Evolutionary conservation across 176 grass and related monocot species (phyloP).

Genomic region (Cenchrus americanus): DNA sequence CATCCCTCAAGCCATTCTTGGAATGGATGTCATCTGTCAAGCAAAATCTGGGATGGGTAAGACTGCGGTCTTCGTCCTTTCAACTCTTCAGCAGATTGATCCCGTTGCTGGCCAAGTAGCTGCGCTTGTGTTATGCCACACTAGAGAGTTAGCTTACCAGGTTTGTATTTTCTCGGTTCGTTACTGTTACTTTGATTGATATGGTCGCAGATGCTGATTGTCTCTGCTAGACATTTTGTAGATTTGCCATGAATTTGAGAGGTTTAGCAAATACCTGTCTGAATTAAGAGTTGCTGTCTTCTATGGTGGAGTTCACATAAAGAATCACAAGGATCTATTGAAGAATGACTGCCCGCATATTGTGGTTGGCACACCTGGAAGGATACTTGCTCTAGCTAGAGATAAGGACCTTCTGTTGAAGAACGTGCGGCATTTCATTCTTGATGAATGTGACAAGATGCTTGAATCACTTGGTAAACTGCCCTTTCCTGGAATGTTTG

Average conservation of each 20-base stretch:
- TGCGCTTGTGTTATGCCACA: constrained; percentile 93
- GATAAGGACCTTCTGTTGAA: constrained; percentile 96
- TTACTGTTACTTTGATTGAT: not conserved
- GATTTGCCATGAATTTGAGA: constrained; percentile 99
- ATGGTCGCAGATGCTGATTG: not conserved
- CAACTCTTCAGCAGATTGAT: constrained; percentile 91
- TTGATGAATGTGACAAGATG: constrained; percentile 99
- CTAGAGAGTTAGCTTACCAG: constrained; percentile 93
- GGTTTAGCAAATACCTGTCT: constrained; percentile 86
- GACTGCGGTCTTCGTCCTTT: constrained; percentile 96
- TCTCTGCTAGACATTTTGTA: constrained; percentile 15
- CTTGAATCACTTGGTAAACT: constrained; percentile 93
- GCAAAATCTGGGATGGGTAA: constrained; percentile 99
- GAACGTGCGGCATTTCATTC: constrained; percentile 99
- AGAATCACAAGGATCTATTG: constrained; percentile 88
- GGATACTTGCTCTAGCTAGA: constrained; percentile 71
- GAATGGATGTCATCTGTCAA: constrained; percentile 99
- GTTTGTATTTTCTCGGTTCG: constrained; percentile 36
- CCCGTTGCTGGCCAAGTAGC: constrained; percentile 85
- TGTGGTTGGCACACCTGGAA: constrained; percentile 86
- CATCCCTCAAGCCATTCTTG: constrained; percentile 99
- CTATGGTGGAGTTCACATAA: constrained; percentile 93
- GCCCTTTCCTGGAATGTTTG: not conserved
- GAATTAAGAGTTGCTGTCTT: constrained; percentile 96
- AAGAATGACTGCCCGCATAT: constrained; percentile 99